phyloP scores from a whole-genome alignment of 768 basidiomycete species.

The button mushroom (Agaricus bisporus) region DNA sequence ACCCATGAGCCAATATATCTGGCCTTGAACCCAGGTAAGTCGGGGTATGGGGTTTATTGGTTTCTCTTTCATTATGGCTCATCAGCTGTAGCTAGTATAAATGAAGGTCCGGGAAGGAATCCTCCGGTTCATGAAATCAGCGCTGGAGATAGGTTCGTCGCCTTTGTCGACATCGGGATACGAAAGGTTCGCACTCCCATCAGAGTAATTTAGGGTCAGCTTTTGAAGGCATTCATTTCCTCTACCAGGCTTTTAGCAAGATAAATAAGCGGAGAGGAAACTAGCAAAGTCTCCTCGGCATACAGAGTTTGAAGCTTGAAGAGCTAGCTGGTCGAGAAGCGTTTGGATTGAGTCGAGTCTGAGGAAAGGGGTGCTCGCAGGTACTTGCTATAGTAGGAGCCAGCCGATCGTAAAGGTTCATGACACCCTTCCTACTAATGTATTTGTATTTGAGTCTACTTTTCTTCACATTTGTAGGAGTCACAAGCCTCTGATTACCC shows the following conservation, averaged over 20 bases:
- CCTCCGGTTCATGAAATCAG: constrained; percentile 11
- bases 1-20: constrained; percentile 1
- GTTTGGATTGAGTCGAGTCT: no score
- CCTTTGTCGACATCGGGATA: constrained; percentile 1
- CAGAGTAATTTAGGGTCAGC: neutral
- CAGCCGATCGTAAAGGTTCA: no score
- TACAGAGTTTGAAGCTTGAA: no score
- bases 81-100: neutral
- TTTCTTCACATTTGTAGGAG: no score
- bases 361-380: no score
- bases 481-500: no score
- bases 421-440: no score
- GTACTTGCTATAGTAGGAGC: no score
- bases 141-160: constrained; percentile 7
- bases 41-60: neutral
- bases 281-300: no score
- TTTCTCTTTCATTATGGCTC: neutral
- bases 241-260: constrained; percentile 1
- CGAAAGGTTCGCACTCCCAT: neutral
- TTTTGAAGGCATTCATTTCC: neutral
- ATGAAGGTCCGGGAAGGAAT: neutral
- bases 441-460: no score
- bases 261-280: neutral
- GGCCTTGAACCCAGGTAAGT: neutral
- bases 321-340: no score